These are phyloP conservation scores for Senecio squalidus DNA, from an alignment of 140 eudicot species.

Conservation along the genomic window DNA sequence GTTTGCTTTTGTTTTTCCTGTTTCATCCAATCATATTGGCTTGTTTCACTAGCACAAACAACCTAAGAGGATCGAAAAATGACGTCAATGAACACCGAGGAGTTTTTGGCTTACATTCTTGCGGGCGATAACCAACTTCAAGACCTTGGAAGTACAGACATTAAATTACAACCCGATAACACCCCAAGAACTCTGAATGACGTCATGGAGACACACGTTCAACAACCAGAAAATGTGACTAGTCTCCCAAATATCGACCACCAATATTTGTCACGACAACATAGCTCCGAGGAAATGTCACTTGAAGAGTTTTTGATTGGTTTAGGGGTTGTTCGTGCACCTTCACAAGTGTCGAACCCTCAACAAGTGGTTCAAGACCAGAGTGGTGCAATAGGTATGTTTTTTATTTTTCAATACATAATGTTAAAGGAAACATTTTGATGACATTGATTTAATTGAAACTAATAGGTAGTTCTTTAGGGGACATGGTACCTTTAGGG, in stretches of 20 bases:
- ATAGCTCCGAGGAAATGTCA: not conserved
- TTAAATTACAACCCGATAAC: not conserved
- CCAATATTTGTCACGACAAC: not conserved
- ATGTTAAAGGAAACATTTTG: not conserved
- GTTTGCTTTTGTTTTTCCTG: not conserved
- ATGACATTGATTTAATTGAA: not conserved
- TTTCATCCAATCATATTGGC: not conserved
- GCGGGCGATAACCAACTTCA: not conserved
- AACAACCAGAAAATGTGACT: not conserved
- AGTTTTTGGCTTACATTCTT: not conserved
- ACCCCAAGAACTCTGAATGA: not conserved
- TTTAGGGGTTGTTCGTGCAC: constrained; percentile 5
- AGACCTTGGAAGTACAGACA: not conserved
- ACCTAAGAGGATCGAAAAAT: not conserved
- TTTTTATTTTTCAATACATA: not conserved
- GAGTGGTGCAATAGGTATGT: not conserved
- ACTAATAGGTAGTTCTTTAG: not conserved
- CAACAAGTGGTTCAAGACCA: constrained; percentile 1
- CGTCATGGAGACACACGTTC: not conserved
- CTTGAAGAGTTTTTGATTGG: constrained; percentile 1
- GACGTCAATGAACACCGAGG: not conserved
- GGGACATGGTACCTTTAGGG: not conserved
- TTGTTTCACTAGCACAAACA: not conserved
- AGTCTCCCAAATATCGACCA: not conserved
- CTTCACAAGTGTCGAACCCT: not conserved